Percentiles rank a stretch among this genome's conserved stretches.
Conservation (phyloP, 331 rosid genomes). For the Malus hybrid region DNA sequence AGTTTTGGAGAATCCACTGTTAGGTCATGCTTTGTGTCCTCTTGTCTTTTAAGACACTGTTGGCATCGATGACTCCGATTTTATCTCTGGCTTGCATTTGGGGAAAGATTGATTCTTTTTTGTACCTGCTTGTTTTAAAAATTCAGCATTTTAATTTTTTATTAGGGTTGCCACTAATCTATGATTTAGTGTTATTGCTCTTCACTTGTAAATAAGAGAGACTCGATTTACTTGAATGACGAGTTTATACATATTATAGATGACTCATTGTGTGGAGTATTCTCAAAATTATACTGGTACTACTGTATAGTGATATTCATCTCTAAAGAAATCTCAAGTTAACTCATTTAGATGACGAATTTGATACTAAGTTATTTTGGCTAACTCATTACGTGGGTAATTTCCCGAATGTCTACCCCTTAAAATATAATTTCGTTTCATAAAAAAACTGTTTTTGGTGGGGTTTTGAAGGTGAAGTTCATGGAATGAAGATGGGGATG, state of each 20-base stretch:
- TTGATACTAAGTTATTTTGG: too few species aligned
- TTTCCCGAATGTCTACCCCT: not conserved
- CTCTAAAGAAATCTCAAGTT: too few species aligned
- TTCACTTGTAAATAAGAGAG: too few species aligned
- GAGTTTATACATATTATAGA: not conserved
- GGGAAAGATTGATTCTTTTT: not conserved
- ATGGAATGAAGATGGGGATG: conserved; percentile 11
- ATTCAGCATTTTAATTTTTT: not conserved
- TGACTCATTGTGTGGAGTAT: not conserved
- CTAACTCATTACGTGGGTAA: too few species aligned
- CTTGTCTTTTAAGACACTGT: conserved; percentile 37
- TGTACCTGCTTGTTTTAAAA: not conserved
- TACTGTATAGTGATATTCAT: not conserved
- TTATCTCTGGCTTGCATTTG: conserved; percentile 21
- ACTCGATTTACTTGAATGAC: too few species aligned
- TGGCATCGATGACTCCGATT: conserved; percentile 18
- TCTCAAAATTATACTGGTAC: too few species aligned
- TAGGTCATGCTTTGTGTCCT: conserved; percentile 67
- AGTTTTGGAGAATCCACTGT: conserved; percentile 55
- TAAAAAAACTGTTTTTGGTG: not conserved
- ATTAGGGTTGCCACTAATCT: rapidly evolving
- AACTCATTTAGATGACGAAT: not conserved
- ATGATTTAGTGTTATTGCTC: too few species aligned
- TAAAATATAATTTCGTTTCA: not conserved
- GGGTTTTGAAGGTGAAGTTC: conserved; percentile 10